These are phyloP conservation scores for Pseudoturritis turrita DNA, from an alignment of 345 rosid species.

Conservation along the genomic window DNA sequence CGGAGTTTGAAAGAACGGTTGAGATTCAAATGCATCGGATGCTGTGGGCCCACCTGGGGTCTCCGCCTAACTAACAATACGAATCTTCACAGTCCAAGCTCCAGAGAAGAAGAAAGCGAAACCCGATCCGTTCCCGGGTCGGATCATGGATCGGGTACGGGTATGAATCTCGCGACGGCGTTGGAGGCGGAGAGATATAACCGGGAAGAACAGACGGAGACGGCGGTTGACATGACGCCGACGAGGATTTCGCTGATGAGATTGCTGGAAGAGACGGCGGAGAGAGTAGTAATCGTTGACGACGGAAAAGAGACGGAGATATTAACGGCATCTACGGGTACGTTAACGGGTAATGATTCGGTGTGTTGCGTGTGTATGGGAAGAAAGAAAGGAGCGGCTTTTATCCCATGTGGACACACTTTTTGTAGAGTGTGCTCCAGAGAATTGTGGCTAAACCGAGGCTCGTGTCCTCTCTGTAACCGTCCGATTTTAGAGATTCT, in stretches of 20 bases:
- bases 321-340: slow-evolving; percentile 16
- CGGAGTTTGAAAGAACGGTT: slow-evolving; percentile 58
- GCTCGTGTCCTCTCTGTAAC: slow-evolving; percentile 76
- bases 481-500: slow-evolving; percentile 62
- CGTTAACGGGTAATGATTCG: slow-evolving; percentile 37
- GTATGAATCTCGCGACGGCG: slow-evolving; percentile 90
- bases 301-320: slow-evolving; percentile 15
- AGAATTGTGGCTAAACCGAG: slow-evolving; percentile 64
- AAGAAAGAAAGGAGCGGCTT: slow-evolving; percentile 67
- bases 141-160: slow-evolving; percentile 26
- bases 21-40: slow-evolving; percentile 55
- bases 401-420: slow-evolving; percentile 83
- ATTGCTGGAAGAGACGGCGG: slow-evolving; percentile 57
- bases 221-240: slow-evolving; percentile 39
- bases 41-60: slow-evolving; percentile 69
- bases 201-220: slow-evolving; percentile 25
- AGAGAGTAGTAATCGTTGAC: slow-evolving; percentile 32
- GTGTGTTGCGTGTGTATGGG: slow-evolving; percentile 86
- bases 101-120: slow-evolving; percentile 31
- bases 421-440: slow-evolving; percentile 76
- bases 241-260: slow-evolving; percentile 71
- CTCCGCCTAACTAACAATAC: slow-evolving; percentile 34
- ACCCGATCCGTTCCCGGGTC: background rate
- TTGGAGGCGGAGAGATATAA: slow-evolving; percentile 75
- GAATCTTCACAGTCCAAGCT: slow-evolving; percentile 22